These are phyloP conservation scores for Ensete glaucum DNA, from an alignment of 176 grass and related monocot genomes.

Conservation along the genomic window DNA sequence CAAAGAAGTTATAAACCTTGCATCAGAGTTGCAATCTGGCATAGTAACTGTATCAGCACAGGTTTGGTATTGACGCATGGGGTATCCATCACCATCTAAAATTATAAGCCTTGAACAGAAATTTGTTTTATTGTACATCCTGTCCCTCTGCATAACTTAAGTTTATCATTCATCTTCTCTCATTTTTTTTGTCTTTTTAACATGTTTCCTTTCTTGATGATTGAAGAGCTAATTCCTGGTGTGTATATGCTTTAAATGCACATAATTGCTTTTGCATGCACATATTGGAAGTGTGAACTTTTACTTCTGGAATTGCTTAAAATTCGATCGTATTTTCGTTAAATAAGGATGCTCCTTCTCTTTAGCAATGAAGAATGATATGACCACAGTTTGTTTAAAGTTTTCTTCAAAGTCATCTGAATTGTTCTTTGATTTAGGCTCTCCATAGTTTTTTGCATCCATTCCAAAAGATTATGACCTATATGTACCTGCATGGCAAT, in stretches of 20 bases:
- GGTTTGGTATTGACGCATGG: slow-evolving; percentile 26
- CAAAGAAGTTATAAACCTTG: slow-evolving; percentile 53
- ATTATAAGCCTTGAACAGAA: background rate
- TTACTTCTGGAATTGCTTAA: too few species aligned
- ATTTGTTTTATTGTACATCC: background rate
- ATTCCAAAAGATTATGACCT: background rate
- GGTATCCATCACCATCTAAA: background rate
- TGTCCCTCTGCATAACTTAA: background rate
- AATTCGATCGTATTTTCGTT: background rate
- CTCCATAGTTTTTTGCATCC: background rate
- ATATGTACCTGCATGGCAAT: background rate
- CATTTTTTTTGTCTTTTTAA: background rate
- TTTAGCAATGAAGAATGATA: background rate
- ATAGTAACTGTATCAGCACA: slow-evolving; percentile 96
- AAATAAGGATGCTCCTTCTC: background rate
- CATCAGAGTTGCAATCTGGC: slow-evolving; percentile 81
- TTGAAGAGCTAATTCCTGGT: background rate
- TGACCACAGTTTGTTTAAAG: background rate
- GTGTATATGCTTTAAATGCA: too few species aligned
- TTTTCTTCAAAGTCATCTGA: background rate
- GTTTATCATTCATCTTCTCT: background rate
- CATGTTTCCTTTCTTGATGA: background rate
- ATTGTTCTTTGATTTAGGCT: background rate
- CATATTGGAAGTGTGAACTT: too few species aligned
- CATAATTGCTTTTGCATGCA: too few species aligned